Conservation (phyloP, 805 yeast species). For the Kodamaea nitidulidarum region DNA sequence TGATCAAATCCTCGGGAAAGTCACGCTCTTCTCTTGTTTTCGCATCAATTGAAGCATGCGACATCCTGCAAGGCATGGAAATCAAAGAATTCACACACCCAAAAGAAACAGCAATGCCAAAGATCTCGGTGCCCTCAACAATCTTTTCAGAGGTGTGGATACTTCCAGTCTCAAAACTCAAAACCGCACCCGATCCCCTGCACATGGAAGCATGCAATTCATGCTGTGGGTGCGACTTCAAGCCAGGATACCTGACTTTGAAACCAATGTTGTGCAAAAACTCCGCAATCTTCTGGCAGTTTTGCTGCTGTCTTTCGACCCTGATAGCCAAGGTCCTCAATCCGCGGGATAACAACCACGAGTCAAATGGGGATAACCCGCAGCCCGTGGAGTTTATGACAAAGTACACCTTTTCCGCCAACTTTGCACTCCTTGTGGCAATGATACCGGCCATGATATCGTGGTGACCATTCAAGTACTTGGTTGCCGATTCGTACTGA, state of each 20-base stretch:
- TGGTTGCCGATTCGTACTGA: conserved; percentile 91
- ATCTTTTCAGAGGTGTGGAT: conserved; percentile 62
- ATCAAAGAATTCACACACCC: conserved; percentile 92
- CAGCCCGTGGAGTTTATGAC: conserved; percentile 88
- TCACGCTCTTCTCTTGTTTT: conserved; percentile 82
- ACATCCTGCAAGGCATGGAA: conserved; percentile 93
- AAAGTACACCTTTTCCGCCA: conserved; percentile 68
- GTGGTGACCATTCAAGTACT: conserved; percentile 90
- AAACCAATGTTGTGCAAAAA: conserved; percentile 67
- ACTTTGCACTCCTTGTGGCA: conserved; percentile 58
- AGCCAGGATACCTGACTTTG: conserved; percentile 83
- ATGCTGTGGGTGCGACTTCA: conserved; percentile 75
- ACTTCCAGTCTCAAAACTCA: conserved; percentile 83
- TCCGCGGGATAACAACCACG: conserved; percentile 86
- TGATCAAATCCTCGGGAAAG: conserved; percentile 86
- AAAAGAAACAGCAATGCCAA: conserved; percentile 87
- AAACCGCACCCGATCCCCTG: conserved; percentile 84
- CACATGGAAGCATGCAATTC: conserved; percentile 74
- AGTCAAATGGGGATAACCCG: conserved; percentile 89
- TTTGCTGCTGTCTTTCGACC: conserved; percentile 76
- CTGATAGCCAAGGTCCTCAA: conserved; percentile 83
- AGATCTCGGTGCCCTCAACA: conserved; percentile 71
- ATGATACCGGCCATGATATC: conserved; percentile 95
- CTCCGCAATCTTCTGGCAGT: conserved; percentile 70
- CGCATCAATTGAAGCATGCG: conserved; percentile 94